Percentiles rank a stretch among this genome's conserved stretches.
Conservation (phyloP, 2,329 filamentous ascomycete genomes). For the Aspergillus phoenicis region DNA sequence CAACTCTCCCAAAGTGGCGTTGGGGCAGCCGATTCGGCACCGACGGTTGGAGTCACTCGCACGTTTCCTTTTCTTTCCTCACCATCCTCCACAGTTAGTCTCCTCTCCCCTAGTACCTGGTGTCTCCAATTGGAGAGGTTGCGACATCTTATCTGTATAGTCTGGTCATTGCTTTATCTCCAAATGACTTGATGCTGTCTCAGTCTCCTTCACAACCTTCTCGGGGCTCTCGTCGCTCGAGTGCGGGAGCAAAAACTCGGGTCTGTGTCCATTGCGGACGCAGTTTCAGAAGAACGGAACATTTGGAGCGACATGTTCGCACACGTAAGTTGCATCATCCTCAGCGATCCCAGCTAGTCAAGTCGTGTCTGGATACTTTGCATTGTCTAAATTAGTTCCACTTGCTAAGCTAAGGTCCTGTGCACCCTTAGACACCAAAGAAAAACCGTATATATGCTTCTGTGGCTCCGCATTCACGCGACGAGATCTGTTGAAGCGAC, state of each 20-base stretch:
- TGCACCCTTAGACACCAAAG: slow-evolving; percentile 34
- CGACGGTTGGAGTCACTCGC: slow-evolving; percentile 7
- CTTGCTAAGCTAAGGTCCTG: slow-evolving; percentile 1
- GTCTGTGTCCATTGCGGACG: slow-evolving; percentile 39
- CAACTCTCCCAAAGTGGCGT: slow-evolving; percentile 7
- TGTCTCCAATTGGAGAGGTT: slow-evolving; percentile 27
- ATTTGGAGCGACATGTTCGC: slow-evolving; percentile 41
- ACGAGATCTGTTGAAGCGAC: slow-evolving; percentile 38
- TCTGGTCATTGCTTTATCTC: slow-evolving; percentile 9
- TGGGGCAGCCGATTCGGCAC: slow-evolving; percentile 5
- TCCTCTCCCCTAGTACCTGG: slow-evolving; percentile 8
- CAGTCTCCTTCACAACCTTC: slow-evolving; percentile 31
- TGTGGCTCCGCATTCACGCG: slow-evolving; percentile 41
- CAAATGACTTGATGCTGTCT: slow-evolving; percentile 36
- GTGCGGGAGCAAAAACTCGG: slow-evolving; percentile 32
- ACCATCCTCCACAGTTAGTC: slow-evolving; percentile 7
- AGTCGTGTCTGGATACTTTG: neutral
- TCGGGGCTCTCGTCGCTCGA: slow-evolving; percentile 28
- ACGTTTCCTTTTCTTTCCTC: slow-evolving; percentile 7
- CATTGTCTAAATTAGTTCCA: neutral
- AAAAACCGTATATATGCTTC: slow-evolving; percentile 41
- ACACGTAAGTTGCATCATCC: slow-evolving; percentile 31
- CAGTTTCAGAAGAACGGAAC: slow-evolving; percentile 38
- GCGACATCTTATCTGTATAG: slow-evolving; percentile 6
- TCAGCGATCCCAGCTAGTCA: neutral